phyloP scores from a whole-genome alignment of 371 early-diverging fungal genomes.

The Lichtheimia ramosa region DNA sequence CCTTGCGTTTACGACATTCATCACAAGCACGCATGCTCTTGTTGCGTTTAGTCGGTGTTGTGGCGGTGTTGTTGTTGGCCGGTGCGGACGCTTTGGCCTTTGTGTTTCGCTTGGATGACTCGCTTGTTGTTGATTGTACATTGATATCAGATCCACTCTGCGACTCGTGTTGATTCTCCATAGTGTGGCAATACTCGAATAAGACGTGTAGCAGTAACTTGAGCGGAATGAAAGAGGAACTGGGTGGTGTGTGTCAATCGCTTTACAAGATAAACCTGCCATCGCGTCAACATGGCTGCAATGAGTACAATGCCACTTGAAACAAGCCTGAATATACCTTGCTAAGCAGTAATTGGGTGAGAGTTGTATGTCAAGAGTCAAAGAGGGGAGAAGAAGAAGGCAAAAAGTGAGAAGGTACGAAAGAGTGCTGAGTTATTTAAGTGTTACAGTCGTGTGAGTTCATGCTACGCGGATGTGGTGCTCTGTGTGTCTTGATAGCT shows the following conservation, averaged over 20 bases:
- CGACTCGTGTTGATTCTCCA: background rate
- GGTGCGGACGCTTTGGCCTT: constrained; percentile 25
- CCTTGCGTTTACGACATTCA: constrained; percentile 55
- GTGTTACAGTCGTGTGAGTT: too few relatives aligned
- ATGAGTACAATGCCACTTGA: background rate
- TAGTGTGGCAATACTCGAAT: too few relatives aligned
- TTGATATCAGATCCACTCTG: constrained; percentile 15
- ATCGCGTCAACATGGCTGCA: background rate
- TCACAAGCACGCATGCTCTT: constrained; percentile 50
- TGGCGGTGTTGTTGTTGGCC: constrained; percentile 12
- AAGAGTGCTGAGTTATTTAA: too few relatives aligned
- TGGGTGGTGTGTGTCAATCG: background rate
- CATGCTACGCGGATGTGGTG: too few relatives aligned
- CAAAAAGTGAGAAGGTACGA: too few relatives aligned
- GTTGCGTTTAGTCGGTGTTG: constrained; percentile 23
- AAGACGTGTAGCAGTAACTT: background rate
- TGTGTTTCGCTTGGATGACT: constrained; percentile 29
- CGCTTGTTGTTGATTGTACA: constrained; percentile 26
- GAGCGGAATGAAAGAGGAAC: background rate
- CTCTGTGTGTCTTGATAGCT: too few relatives aligned
- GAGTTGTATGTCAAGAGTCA: too few relatives aligned
- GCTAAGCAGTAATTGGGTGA: background rate
- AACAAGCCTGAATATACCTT: background rate
- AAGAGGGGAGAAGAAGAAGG: too few relatives aligned
- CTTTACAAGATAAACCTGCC: background rate